Conservation (phyloP, 1,139 yeast species). For the Starmera stellimalicola region DNA sequence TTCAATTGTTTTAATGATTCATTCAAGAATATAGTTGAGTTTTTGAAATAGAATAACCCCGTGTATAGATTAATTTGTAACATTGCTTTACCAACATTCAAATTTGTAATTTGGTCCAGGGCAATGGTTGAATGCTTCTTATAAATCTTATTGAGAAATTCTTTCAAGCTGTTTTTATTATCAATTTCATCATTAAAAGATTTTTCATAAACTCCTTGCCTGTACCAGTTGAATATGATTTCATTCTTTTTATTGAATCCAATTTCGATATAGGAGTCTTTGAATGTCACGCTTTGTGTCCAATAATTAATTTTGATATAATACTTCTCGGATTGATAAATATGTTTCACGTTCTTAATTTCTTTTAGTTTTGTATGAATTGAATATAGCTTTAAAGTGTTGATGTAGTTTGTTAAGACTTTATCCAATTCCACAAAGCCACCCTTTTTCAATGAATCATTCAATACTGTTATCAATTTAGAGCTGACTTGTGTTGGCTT, state of each 20-base stretch:
- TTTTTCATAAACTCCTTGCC: constrained; percentile 38
- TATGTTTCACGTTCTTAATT: constrained; percentile 46
- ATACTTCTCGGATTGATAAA: constrained; percentile 54
- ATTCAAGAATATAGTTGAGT: constrained; percentile 34
- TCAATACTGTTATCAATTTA: constrained; percentile 32
- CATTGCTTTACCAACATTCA: constrained; percentile 12
- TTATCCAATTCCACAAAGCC: constrained; percentile 56
- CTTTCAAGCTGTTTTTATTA: constrained; percentile 19
- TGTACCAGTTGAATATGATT: constrained; percentile 58
- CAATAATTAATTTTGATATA: constrained; percentile 63
- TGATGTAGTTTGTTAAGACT: constrained; percentile 60
- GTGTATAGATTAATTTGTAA: constrained; percentile 19
- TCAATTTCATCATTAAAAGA: constrained; percentile 21
- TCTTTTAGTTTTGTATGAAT: constrained; percentile 56
- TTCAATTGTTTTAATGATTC: constrained; percentile 30
- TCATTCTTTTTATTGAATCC: constrained; percentile 49
- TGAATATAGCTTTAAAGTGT: constrained; percentile 64
- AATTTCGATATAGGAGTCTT: constrained; percentile 49
- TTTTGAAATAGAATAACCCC: constrained; percentile 38
- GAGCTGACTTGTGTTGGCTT: constrained; percentile 29
- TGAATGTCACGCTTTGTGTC: constrained; percentile 40
- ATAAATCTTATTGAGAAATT: constrained; percentile 23
- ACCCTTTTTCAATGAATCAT: constrained; percentile 41
- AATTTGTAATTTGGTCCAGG: constrained; percentile 22
- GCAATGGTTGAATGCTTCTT: constrained; percentile 26